Evolutionary conservation across 1,284 basidiomycete genomes (phyloP).

Genomic region (Coriolopsis trogii): DNA sequence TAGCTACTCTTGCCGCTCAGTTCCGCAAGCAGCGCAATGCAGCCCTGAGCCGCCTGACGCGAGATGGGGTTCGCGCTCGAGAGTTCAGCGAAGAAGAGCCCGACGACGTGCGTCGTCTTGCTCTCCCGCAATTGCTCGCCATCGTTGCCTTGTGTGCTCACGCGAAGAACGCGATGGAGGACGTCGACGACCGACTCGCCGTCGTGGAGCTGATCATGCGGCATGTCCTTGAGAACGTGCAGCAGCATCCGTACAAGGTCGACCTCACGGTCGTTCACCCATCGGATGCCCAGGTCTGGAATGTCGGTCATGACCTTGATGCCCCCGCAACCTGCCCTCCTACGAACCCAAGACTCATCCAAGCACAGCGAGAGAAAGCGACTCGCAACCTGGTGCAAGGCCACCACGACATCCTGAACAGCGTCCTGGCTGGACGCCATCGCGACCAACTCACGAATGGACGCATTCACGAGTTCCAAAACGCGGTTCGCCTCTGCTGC

Average conservation of each 20-base stretch:
- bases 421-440: constrained; percentile 51
- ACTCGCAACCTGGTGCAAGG: constrained; percentile 78
- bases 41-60: constrained; percentile 83
- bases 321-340: constrained; percentile 86
- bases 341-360: constrained; percentile 86
- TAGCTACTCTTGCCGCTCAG: constrained; percentile 74
- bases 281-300: constrained; percentile 74
- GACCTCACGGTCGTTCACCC: constrained; percentile 88
- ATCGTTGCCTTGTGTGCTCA: constrained; percentile 60
- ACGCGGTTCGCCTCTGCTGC: constrained; percentile 62
- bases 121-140: constrained; percentile 46
- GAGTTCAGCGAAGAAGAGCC: constrained; percentile 90
- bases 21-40: constrained; percentile 81
- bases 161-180: constrained; percentile 76
- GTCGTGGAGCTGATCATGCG: constrained; percentile 86
- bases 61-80: constrained; percentile 88
- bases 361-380: constrained; percentile 85
- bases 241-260: constrained; percentile 92
- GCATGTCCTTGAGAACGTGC: constrained; percentile 95
- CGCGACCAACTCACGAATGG: constrained; percentile 72
- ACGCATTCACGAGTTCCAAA: constrained; percentile 57
- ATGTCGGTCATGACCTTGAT: constrained; percentile 79
- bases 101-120: constrained; percentile 68
- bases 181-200: constrained; percentile 83
- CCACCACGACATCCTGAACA: constrained; percentile 58